phyloP scores from a whole-genome alignment of 2,329 filamentous ascomycete species.

The Aspergillus costaricaensis region DNA sequence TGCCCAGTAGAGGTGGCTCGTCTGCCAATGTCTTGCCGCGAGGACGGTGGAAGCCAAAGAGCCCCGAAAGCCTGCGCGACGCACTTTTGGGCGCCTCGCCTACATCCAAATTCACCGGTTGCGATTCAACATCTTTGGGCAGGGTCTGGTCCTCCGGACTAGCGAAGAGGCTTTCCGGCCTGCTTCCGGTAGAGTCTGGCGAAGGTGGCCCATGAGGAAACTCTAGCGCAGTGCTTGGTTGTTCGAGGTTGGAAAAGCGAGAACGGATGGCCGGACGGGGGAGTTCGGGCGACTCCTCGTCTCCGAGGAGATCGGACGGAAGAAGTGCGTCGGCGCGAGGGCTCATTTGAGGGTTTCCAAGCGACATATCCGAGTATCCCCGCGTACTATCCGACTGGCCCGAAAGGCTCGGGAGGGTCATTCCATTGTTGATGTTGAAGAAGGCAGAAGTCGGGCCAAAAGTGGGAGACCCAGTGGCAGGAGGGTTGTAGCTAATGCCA shows the following conservation, averaged over 20 bases:
- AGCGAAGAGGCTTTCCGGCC: constrained; percentile 47
- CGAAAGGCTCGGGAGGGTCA: constrained; percentile 53
- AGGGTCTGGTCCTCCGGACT: constrained; percentile 47
- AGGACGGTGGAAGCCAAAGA: constrained; percentile 61
- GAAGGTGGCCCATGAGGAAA: constrained; percentile 45
- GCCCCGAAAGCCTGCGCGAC: constrained; percentile 57
- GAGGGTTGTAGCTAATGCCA: constrained; percentile 50
- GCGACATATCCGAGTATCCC: constrained; percentile 57
- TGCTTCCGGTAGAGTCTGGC: constrained; percentile 47
- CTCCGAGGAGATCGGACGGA: constrained; percentile 62
- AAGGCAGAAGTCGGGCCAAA: constrained; percentile 56
- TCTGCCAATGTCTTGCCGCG: constrained; percentile 63
- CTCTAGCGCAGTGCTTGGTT: constrained; percentile 34
- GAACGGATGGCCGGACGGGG: constrained; percentile 31
- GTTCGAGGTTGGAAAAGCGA: constrained; percentile 34
- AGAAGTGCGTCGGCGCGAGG: constrained; percentile 63
- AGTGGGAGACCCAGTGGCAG: constrained; percentile 54
- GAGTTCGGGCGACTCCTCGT: constrained; percentile 51
- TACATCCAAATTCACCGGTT: constrained; percentile 34
- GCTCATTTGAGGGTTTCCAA: constrained; percentile 64
- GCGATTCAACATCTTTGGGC: constrained; percentile 38
- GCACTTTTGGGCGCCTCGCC: constrained; percentile 45
- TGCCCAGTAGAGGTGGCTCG: constrained; percentile 59
- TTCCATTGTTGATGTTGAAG: constrained; percentile 65
- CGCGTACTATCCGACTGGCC: constrained; percentile 44